Conservation (phyloP, 1,139 yeast genomes). For the Geotrichum candidum region DNA sequence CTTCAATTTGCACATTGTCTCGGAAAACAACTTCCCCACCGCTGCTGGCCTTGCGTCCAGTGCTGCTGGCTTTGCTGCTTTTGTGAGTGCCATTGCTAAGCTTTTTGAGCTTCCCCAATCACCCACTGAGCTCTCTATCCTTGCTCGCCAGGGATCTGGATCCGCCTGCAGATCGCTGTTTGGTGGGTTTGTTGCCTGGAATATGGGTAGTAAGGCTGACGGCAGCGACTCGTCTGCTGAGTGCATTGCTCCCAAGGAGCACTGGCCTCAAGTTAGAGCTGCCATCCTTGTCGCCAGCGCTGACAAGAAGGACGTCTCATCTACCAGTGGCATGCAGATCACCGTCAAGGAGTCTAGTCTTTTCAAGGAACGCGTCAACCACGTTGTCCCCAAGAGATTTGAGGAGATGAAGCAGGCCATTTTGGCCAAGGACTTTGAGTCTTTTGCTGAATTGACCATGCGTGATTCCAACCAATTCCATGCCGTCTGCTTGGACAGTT, state of each 20-base stretch:
- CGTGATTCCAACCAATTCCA: constrained; percentile 95
- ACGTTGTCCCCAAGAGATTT: constrained; percentile 82
- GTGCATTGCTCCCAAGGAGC: constrained; percentile 72
- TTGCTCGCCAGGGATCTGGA: constrained; percentile 97
- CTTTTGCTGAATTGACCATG: constrained; percentile 89
- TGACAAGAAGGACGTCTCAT: constrained; percentile 87
- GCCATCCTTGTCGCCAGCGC: constrained; percentile 89
- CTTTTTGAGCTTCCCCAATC: constrained; percentile 76
- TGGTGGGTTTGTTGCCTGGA: constrained; percentile 99
- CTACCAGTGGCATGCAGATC: constrained; percentile 93
- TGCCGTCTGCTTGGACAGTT: constrained; percentile 91
- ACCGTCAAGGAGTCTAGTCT: constrained; percentile 86
- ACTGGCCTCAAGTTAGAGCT: constrained; percentile 93
- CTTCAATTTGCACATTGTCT: constrained; percentile 71
- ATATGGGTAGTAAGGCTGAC: constrained; percentile 69
- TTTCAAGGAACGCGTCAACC: constrained; percentile 67
- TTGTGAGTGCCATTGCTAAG: constrained; percentile 79
- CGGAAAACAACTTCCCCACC: constrained; percentile 96
- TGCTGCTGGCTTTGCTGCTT: constrained; percentile 97
- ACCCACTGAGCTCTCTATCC: constrained; percentile 76
- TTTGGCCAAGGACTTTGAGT: constrained; percentile 58
- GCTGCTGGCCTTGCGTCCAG: constrained; percentile 98
- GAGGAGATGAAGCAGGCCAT: constrained; percentile 77
- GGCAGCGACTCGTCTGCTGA: constrained; percentile 93
- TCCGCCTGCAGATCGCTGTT: constrained; percentile 94